These are phyloP conservation scores for Cryptosporidium tyzzeri DNA, from an alignment of 169 alveolate genomes.

Conservation along the genomic window DNA sequence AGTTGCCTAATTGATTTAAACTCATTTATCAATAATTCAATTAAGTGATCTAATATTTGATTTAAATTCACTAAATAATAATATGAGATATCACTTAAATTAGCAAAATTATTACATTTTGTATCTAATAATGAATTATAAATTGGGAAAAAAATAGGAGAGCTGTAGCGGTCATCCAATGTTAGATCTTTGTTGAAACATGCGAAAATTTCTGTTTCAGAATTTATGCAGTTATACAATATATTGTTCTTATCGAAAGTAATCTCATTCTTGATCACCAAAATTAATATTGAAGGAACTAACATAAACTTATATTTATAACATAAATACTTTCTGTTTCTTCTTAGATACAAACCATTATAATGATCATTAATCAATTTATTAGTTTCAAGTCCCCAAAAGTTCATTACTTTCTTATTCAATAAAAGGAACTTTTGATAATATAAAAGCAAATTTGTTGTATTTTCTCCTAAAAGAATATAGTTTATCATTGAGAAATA, in stretches of 20 bases:
- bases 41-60: conserved; percentile 25
- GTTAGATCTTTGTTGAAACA: neutral
- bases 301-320: conserved; percentile 16
- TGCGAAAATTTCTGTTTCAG: neutral
- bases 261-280: conserved; percentile 16
- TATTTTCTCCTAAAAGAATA: neutral
- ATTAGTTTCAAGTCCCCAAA: conserved; percentile 16
- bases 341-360: conserved; percentile 48
- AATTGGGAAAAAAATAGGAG: neutral
- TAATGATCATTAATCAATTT: conserved; percentile 54
- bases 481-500: conserved; percentile 36
- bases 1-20: conserved; percentile 43
- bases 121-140: neutral
- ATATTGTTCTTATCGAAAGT: neutral
- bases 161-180: neutral
- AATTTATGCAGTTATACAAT: neutral
- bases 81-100: conserved; percentile 26
- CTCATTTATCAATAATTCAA: conserved; percentile 24
- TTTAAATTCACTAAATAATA: conserved; percentile 28
- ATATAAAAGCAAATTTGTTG: neutral
- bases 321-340: conserved; percentile 54
- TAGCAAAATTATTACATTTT: neutral
- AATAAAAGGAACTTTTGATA: conserved; percentile 34
- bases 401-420: conserved; percentile 7
- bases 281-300: neutral